Base-by-base conservation (phyloP, 73 alveolate species). In the Paramecium tetraurelia region DNA sequence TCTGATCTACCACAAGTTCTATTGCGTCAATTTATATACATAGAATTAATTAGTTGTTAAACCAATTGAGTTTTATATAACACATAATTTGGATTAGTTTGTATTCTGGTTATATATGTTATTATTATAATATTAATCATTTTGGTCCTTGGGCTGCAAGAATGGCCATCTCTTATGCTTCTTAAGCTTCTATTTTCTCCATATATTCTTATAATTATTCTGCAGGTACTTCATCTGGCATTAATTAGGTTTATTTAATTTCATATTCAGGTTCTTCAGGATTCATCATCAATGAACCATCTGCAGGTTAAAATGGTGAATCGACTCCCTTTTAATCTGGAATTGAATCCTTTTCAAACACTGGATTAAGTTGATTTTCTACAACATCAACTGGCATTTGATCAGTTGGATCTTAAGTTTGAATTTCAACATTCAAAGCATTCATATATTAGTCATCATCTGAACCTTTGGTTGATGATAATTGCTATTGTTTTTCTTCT, bases 331-430 rank as follows among this genome's bases (percentile, higher is more conserved):
- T 36, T 35, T 31, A 33, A 72, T 72, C 46, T 35, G 57, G 59
- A 10, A 40, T 72, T 33, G 59, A 8, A 21, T 72, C 40, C 27
- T 72, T 40, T n/a, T 35, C 58, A 21, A 72, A 35, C n/a, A 21
- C 33, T 29, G 86, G 86, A 72, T 72, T 72, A 10, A 72, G 29
- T 40, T 36, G 33, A 72, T 72, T 31, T 43, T 72, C 86, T 21
- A 72, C 86, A 36, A 72, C 86, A 72, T 72, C 86, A 38, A 72
- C 86, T 7, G 86, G 86, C 86, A 72, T 72, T 72, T 72, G 59
- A 72, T 72, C 59, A 29, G 40, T 36, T 72, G 40, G 31, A 72
- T 43, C 59, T 18, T 72, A 33, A 33, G 40, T 38, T 21, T 72
- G 7, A 14, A 36, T 63, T 35, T 63, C 84, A 27, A 63, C 84